Evolutionary conservation across 129 eudicot genomes (phyloP).

Genomic region (Gnaphalium uliginosum): DNA sequence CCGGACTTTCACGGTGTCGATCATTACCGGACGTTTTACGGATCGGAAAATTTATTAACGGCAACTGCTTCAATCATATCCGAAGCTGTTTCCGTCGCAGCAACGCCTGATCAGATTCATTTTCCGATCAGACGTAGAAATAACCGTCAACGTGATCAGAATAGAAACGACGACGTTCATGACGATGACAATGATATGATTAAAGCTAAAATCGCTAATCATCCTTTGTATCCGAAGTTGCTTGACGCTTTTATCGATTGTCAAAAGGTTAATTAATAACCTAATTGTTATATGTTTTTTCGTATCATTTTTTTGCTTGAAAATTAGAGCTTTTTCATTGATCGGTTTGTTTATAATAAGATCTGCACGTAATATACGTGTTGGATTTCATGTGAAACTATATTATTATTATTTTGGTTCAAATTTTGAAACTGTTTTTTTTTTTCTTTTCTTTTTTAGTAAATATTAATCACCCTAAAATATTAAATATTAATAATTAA

Average conservation of each 20-base stretch:
- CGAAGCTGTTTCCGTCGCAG: constrained; percentile 49
- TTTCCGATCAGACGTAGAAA: constrained; percentile 30
- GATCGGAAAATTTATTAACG: constrained; percentile 48
- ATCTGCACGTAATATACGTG: constrained; percentile 24
- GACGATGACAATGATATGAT: constrained; percentile 32
- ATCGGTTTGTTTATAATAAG: not conserved
- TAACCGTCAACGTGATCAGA: constrained; percentile 22
- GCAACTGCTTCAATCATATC: constrained; percentile 54
- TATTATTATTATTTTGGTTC: constrained; percentile 13
- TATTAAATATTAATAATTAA: too few relatives aligned
- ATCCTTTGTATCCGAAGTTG: constrained; percentile 81
- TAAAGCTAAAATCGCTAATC: constrained; percentile 74
- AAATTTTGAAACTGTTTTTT: constrained; percentile 34
- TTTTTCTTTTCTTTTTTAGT: too few relatives aligned
- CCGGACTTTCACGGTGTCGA: constrained; percentile 40
- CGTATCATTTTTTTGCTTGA: not conserved
- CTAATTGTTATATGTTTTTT: not conserved
- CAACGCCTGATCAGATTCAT: constrained; percentile 28
- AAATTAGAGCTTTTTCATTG: not conserved
- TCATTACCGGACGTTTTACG: constrained; percentile 47
- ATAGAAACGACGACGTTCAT: constrained; percentile 18
- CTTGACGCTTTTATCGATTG: constrained; percentile 90
- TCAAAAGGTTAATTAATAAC: constrained; percentile 61
- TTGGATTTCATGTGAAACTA: not conserved
- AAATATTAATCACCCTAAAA: too few relatives aligned